Percentiles rank a stretch among this genome's conserved stretches.
Conservation (phyloP, 129 eudicot genomes). For the Flaveria bidentis region DNA sequence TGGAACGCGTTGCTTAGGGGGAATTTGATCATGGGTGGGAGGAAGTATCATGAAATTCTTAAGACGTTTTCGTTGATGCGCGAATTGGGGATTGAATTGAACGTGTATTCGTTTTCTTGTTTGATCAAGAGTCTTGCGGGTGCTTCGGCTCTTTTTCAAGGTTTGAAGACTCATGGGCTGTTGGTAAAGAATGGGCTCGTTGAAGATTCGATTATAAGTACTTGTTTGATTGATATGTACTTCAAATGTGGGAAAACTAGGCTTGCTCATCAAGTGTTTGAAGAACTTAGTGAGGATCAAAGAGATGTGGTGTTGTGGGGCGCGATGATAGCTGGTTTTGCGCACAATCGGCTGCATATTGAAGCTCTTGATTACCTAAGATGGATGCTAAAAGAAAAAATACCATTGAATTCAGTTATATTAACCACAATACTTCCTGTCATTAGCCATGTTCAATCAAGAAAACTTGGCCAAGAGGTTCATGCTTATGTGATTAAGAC, state of each 20-base stretch:
- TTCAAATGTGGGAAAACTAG: constrained; percentile 72
- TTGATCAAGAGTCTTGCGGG: constrained; percentile 88
- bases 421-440: constrained; percentile 69
- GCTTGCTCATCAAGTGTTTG: constrained; percentile 64
- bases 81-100: constrained; percentile 70
- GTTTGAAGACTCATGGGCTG: constrained; percentile 72
- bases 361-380: constrained; percentile 67
- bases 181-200: constrained; percentile 74
- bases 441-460: constrained; percentile 49
- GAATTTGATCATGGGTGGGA: constrained; percentile 64
- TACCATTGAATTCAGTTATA: constrained; percentile 58
- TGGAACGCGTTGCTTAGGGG: constrained; percentile 98
- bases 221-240: constrained; percentile 89
- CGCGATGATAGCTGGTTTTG: constrained; percentile 82
- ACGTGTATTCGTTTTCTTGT: constrained; percentile 79
- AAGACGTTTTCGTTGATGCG: constrained; percentile 55
- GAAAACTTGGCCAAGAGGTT: constrained; percentile 61
- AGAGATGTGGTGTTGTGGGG: constrained; percentile 89
- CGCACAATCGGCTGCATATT: constrained; percentile 62
- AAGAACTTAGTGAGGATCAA: constrained; percentile 51
- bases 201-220: constrained; percentile 47
- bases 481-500: constrained; percentile 84
- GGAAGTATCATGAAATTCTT: constrained; percentile 45
- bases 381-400: constrained; percentile 61
- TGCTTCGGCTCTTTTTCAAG: constrained; percentile 62